Conservation (phyloP, 2,329 filamentous ascomycete species). For the Alternaria novae-zelandiae region DNA sequence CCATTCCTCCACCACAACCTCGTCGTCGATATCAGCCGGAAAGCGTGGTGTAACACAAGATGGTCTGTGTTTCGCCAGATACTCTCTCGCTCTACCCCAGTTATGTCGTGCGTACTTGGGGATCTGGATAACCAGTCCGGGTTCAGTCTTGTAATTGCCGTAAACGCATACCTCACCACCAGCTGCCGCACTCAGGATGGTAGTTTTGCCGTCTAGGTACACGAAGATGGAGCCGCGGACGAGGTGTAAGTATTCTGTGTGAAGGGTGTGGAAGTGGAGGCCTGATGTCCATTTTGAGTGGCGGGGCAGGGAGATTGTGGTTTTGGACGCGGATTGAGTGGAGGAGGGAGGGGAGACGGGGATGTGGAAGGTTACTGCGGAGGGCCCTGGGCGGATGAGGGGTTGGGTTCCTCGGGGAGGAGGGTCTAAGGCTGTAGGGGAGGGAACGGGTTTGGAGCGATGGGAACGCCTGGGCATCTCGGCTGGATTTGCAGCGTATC, state of each 20-base stretch:
- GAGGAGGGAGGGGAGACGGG: conserved; percentile 31
- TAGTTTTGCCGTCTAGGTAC: conserved; percentile 10
- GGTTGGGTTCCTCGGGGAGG: conserved; percentile 15
- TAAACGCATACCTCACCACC: conserved; percentile 8
- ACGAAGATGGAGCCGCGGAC: conserved; percentile 48
- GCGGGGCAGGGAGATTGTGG: conserved; percentile 54
- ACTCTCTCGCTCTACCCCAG: conserved; percentile 52
- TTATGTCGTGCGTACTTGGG: conserved; percentile 52
- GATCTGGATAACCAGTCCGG: conserved; percentile 43
- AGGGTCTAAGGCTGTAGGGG: conserved; percentile 1
- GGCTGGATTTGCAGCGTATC: not conserved
- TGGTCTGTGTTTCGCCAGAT: not conserved
- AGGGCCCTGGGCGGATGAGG: conserved; percentile 17
- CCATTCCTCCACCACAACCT: conserved; percentile 56
- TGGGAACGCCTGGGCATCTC: not conserved
- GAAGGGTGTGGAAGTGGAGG: conserved; percentile 58
- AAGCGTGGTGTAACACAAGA: not conserved
- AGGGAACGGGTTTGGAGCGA: not conserved
- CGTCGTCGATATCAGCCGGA: conserved; percentile 25
- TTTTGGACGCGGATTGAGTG: conserved; percentile 22
- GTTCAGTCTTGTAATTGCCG: not conserved
- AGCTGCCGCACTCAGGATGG: conserved; percentile 14
- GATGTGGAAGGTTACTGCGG: conserved; percentile 47
- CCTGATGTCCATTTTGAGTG: conserved; percentile 57
- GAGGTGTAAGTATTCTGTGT: conserved; percentile 56